These are phyloP conservation scores for Endocalyx cinctus DNA, from an alignment of 2,329 filamentous ascomycete species.

Conservation along the genomic window DNA sequence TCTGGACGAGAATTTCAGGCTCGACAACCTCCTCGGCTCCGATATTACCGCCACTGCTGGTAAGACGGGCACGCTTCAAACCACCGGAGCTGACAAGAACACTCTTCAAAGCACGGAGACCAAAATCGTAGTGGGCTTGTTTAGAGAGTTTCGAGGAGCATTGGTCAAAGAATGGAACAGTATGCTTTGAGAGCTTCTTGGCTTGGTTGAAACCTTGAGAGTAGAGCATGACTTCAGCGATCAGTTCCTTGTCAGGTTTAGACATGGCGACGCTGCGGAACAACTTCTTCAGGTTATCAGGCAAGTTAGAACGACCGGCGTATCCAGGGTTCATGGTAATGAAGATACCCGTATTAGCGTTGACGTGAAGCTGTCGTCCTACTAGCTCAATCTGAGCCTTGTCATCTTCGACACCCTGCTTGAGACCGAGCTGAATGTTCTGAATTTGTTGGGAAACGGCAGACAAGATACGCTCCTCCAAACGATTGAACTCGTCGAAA, in stretches of 20 bases:
- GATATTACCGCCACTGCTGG: conserved; percentile 48
- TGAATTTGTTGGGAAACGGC: conserved; percentile 99
- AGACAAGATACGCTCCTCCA: conserved; percentile 95
- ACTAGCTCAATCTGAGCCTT: conserved; percentile 91
- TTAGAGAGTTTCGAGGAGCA: conserved; percentile 80
- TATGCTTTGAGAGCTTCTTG: conserved; percentile 88
- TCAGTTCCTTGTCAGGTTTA: conserved; percentile 98
- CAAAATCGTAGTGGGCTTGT: conserved; percentile 98
- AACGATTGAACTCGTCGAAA: conserved; percentile 99
- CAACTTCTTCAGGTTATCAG: conserved; percentile 98
- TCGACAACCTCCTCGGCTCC: conserved; percentile 73
- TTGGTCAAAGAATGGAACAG: conserved; percentile 96
- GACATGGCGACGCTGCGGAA: conserved; percentile 99
- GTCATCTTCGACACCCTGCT: conserved; percentile 74
- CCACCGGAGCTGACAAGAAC: conserved; percentile 97
- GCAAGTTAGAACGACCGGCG: conserved; percentile 93
- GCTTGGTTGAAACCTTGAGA: conserved; percentile 98
- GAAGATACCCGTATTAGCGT: conserved; percentile 94
- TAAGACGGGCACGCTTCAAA: conserved; percentile 79
- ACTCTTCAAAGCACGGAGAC: conserved; percentile 94
- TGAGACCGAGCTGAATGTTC: conserved; percentile 95
- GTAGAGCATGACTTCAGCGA: conserved; percentile 99
- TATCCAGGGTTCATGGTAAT: conserved; percentile 99
- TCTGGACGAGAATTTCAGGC: conserved; percentile 97
- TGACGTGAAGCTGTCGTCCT: conserved; percentile 83